phyloP scores from a whole-genome alignment of 2,329 filamentous ascomycete genomes.

The Aspergillus sp. region DNA sequence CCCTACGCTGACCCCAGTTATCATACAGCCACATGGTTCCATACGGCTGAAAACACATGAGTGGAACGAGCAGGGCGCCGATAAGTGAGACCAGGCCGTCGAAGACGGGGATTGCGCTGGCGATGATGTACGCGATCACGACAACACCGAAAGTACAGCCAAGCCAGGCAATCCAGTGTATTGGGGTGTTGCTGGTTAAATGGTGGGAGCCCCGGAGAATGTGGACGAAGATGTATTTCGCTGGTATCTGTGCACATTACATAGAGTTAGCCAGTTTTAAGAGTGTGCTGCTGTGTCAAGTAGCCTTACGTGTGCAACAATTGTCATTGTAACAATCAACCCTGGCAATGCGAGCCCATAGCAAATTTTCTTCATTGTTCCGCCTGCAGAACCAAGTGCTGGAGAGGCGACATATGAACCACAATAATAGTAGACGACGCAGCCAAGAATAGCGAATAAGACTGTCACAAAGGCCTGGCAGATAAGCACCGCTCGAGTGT shows the following conservation, averaged over 20 bases:
- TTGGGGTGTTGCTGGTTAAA: slow-evolving; percentile 13
- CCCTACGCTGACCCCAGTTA: slow-evolving; percentile 26
- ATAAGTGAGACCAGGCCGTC: slow-evolving; percentile 18
- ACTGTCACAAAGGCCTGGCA: slow-evolving; percentile 26
- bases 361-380: slow-evolving; percentile 34
- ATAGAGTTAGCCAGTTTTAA: too few species aligned
- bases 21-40: slow-evolving; percentile 27
- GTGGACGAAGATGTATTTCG: slow-evolving; percentile 10
- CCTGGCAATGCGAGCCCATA: slow-evolving; percentile 32
- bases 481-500: slow-evolving; percentile 20
- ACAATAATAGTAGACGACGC: slow-evolving; percentile 40
- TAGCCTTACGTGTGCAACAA: too few species aligned
- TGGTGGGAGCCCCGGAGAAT: slow-evolving; percentile 16
- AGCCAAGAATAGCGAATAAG: slow-evolving; percentile 7
- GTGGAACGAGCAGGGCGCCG: slow-evolving; percentile 18
- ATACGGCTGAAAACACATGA: slow-evolving; percentile 14
- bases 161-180: slow-evolving; percentile 20
- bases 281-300: too few species aligned
- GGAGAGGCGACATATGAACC: slow-evolving; percentile 40
- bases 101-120: slow-evolving; percentile 22
- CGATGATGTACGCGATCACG: slow-evolving; percentile 19
- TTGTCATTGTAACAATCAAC: slow-evolving; percentile 12
- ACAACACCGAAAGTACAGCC: slow-evolving; percentile 14
- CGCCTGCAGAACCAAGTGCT: slow-evolving; percentile 39
- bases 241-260: too few species aligned